Percentiles rank a stretch among this genome's conserved stretches.
Conservation (phyloP, 352 stramenopile genomes). For the Pythium myriotylum region DNA sequence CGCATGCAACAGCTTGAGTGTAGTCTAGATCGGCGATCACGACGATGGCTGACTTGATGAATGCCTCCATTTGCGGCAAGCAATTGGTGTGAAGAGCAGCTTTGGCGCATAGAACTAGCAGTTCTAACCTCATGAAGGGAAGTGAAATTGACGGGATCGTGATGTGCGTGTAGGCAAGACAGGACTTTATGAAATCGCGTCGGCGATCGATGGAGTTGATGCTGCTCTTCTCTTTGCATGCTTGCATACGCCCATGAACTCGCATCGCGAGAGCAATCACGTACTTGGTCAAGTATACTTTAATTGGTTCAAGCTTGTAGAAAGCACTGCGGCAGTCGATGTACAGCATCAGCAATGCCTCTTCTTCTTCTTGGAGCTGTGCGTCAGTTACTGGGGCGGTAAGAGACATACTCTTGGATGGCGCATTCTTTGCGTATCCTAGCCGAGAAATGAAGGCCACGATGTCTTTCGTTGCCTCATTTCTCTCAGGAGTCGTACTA, state of each 20-base stretch:
- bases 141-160: constrained; percentile 85
- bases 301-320: constrained; percentile 85
- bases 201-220: constrained; percentile 32
- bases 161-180: constrained; percentile 89
- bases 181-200: constrained; percentile 87
- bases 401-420: neutral
- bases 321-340: constrained; percentile 87
- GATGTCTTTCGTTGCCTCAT: constrained; percentile 67
- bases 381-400: constrained; percentile 13
- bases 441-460: constrained; percentile 80
- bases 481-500: constrained; percentile 57
- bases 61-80: constrained; percentile 85
- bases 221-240: constrained; percentile 18
- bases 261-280: constrained; percentile 70
- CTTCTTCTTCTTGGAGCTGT: constrained; percentile 62
- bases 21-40: constrained; percentile 73
- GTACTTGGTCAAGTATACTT: constrained; percentile 52
- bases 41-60: constrained; percentile 81
- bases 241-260: constrained; percentile 38
- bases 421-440: constrained; percentile 31
- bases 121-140: constrained; percentile 51
- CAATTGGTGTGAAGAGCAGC: constrained; percentile 72
- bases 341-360: constrained; percentile 86
- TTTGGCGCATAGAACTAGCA: constrained; percentile 70
- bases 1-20: neutral